These are phyloP conservation scores for Trichomonas tenax DNA, from an alignment of 208 protist genomes.

Conservation along the genomic window DNA sequence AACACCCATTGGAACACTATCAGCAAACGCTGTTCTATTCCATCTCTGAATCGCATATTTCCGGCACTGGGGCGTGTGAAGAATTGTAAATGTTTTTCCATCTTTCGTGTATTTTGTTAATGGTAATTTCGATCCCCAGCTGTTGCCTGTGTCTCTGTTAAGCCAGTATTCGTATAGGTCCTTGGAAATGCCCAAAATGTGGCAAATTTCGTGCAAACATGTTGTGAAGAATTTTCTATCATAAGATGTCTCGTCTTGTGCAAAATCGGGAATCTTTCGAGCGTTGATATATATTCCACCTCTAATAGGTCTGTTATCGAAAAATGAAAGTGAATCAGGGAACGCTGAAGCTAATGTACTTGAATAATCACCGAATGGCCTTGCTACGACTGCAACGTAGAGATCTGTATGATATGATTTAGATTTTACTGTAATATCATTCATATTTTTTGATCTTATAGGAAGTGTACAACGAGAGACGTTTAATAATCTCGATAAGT, in stretches of 20 bases:
- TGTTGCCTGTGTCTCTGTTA: neutral
- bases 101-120: neutral
- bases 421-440: neutral
- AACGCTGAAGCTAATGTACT: neutral
- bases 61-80: neutral
- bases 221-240: neutral
- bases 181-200: neutral
- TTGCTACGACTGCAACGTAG: neutral
- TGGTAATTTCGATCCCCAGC: neutral
- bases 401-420: neutral
- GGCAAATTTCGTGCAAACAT: neutral
- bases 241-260: neutral
- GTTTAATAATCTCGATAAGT: too few relatives aligned
- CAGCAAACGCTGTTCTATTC: neutral
- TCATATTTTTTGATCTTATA: neutral
- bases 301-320: neutral
- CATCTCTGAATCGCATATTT: neutral
- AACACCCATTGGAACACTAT: neutral
- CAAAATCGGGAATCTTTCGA: neutral
- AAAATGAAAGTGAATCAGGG: neutral
- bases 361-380: neutral
- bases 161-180: neutral
- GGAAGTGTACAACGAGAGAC: neutral
- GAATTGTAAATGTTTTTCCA: neutral
- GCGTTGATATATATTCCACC: neutral